Evolutionary conservation across 805 yeast species (phyloP).

Genomic region (Tetrapisispora nanseiensis): DNA sequence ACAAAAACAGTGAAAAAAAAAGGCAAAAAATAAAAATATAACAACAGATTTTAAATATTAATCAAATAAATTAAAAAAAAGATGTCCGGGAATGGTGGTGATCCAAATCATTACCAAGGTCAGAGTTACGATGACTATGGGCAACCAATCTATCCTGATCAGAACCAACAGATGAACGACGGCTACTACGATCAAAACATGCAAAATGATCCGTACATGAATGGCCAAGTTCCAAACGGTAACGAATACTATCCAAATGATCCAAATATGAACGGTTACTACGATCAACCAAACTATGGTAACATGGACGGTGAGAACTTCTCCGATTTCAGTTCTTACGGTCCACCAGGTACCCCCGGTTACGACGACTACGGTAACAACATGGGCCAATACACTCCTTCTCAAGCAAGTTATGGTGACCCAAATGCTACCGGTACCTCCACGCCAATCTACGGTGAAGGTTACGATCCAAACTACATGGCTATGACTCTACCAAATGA

Average conservation of each 20-base stretch:
- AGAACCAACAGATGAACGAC: conserved; percentile 26
- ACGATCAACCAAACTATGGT: conserved; percentile 11
- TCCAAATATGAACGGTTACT: conserved; percentile 3
- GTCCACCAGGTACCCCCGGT: conserved; percentile 46
- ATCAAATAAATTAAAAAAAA: background rate
- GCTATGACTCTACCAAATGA: conserved; percentile 71
- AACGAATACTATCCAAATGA: conserved; percentile 5
- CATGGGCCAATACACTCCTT: conserved; percentile 65
- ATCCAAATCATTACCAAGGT: conserved; percentile 18
- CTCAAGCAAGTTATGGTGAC: conserved; percentile 76
- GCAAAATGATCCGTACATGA: conserved; percentile 3
- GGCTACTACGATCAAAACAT: conserved; percentile 27
- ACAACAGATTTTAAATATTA: background rate
- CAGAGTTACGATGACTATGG: conserved; percentile 32
- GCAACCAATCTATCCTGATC: conserved; percentile 28
- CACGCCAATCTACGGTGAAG: conserved; percentile 64
- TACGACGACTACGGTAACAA: conserved; percentile 29
- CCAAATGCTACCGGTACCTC: conserved; percentile 72
- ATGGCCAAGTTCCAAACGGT: background rate
- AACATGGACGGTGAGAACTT: conserved; percentile 50
- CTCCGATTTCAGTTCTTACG: conserved; percentile 58
- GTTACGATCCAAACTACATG: conserved; percentile 52
- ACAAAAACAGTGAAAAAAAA: no score
- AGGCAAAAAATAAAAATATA: no score
- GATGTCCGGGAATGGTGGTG: conserved; percentile 6